These are phyloP conservation scores for Volvox carteri DNA, from an alignment of 163 green algal genomes.

Conservation along the genomic window DNA sequence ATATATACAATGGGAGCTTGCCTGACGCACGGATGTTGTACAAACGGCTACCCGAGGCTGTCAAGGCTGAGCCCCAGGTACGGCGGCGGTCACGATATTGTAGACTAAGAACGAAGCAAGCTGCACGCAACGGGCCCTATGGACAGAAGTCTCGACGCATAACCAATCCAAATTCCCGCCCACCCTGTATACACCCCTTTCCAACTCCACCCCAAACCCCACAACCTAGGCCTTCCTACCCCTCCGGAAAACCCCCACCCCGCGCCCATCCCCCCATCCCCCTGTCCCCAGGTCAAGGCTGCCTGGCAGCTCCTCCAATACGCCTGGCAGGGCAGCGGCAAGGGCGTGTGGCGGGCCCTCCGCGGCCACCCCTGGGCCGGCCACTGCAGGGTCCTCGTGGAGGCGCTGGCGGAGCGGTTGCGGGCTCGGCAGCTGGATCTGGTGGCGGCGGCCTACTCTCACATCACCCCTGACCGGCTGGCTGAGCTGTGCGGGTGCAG, in stretches of 20 bases:
- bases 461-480: constrained; percentile 19
- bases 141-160: too few relatives aligned
- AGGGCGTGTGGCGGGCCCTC: constrained; percentile 53
- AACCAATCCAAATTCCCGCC: neutral
- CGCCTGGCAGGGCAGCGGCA: constrained; percentile 43
- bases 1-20: constrained; percentile 41
- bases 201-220: neutral
- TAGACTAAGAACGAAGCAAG: too few relatives aligned
- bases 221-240: too few relatives aligned
- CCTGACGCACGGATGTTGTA: constrained; percentile 37
- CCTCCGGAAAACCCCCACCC: too few relatives aligned
- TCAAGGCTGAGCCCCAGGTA: constrained; percentile 35
- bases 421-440: constrained; percentile 38
- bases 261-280: neutral
- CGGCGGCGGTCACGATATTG: too few relatives aligned
- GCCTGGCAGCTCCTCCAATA: constrained; percentile 44
- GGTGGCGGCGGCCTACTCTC: constrained; percentile 33
- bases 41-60: constrained; percentile 26
- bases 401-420: constrained; percentile 41
- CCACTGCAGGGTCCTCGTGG: neutral
- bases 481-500: constrained; percentile 38
- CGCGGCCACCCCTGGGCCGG: constrained; percentile 25
- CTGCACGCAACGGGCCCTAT: too few relatives aligned
- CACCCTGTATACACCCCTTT: neutral
- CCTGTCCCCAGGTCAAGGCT: constrained; percentile 7